Conservation (phyloP, 257 asterid genomes). For the Fraxinus quadrangulata region DNA sequence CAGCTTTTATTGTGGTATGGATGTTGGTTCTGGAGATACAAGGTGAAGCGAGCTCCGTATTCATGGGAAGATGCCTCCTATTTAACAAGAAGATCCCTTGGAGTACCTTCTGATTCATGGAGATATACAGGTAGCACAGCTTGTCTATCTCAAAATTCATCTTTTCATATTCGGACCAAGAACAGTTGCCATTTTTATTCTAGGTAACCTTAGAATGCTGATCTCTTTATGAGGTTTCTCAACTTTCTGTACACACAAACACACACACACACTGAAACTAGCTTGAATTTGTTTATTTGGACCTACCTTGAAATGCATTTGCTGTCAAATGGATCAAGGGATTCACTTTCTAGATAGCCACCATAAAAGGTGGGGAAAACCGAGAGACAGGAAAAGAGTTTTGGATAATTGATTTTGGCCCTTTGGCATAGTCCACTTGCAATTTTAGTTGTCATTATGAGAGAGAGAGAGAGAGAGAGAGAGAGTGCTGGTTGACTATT, state of each 20-base stretch:
- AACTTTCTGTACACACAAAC: neutral
- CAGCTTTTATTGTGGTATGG: constrained; percentile 81
- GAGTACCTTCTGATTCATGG: constrained; percentile 75
- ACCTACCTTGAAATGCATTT: neutral
- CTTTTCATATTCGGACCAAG: neutral
- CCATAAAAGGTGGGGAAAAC: neutral
- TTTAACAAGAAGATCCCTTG: constrained; percentile 71
- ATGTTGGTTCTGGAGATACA: constrained; percentile 85
- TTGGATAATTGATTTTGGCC: neutral
- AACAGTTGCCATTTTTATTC: constrained; percentile 7
- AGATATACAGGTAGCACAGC: constrained; percentile 52
- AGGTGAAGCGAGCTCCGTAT: constrained; percentile 69
- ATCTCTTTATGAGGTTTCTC: neutral
- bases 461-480: fast-evolving
- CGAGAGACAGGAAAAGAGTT: neutral
- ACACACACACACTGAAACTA: neutral
- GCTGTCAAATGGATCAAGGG: constrained; percentile 7
- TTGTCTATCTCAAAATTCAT: neutral
- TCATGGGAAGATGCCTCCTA: constrained; percentile 88
- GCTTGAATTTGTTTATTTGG: constrained; percentile 3
- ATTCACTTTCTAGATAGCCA: constrained; percentile 5
- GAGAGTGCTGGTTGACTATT: neutral
- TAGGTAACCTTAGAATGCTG: constrained; percentile 1
- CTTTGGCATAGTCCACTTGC: neutral
- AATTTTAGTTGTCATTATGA: neutral